Conservation (phyloP, 306 rosid species). For the Myrica gale region DNA sequence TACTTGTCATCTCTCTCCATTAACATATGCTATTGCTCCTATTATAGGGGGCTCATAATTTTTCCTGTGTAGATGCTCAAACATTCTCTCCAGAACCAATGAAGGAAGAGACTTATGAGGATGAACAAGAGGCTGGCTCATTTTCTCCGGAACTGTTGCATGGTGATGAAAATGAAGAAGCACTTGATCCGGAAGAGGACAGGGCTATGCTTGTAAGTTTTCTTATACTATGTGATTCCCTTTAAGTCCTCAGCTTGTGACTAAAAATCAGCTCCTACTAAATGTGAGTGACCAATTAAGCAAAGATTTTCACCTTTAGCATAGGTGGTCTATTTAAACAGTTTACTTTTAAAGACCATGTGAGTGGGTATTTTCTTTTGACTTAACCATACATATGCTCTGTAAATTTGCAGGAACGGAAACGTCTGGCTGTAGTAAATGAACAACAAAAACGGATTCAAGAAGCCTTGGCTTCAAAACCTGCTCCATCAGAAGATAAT, state of each 20-base stretch:
- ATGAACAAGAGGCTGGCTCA: slow-evolving; percentile 74
- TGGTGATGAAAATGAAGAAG: slow-evolving; percentile 84
- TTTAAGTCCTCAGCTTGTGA: slow-evolving; percentile 14
- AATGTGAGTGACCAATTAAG: background rate
- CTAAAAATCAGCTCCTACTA: background rate
- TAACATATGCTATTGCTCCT: slow-evolving; percentile 4
- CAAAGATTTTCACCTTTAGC: background rate
- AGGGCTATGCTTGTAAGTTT: slow-evolving; percentile 62
- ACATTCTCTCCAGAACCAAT: slow-evolving; percentile 68
- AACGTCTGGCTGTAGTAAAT: slow-evolving; percentile 65
- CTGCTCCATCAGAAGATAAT: slow-evolving; percentile 79
- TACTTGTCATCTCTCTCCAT: slow-evolving; percentile 13
- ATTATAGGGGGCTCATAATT: background rate
- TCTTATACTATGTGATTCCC: background rate
- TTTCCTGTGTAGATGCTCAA: slow-evolving; percentile 43
- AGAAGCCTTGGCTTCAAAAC: slow-evolving; percentile 79
- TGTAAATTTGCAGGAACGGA: slow-evolving; percentile 57
- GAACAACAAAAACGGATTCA: slow-evolving; percentile 76
- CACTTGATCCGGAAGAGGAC: slow-evolving; percentile 90
- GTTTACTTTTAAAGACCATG: background rate
- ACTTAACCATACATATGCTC: slow-evolving; percentile 7
- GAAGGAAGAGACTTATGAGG: slow-evolving; percentile 53
- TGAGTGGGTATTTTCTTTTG: background rate
- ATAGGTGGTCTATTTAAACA: background rate
- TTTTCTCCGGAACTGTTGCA: slow-evolving; percentile 84